Evolutionary conservation across 2,329 filamentous ascomycete genomes (phyloP).

Genomic region (Calcarisporium arbuscula): DNA sequence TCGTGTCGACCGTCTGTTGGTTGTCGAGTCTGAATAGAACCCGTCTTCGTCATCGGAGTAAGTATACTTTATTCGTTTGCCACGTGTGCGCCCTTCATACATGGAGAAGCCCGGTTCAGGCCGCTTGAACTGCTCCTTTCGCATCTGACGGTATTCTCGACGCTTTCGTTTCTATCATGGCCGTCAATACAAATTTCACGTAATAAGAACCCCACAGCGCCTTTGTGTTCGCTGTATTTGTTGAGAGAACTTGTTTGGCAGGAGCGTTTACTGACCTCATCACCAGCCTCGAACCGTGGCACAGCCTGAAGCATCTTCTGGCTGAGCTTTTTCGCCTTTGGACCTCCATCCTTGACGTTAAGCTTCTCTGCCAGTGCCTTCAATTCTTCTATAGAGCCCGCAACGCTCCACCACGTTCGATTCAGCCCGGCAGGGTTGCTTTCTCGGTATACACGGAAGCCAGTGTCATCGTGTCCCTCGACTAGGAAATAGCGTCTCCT

Average conservation of each 20-base stretch:
- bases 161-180: conserved; percentile 75
- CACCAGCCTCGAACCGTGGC: conserved; percentile 85
- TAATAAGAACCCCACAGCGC: no score
- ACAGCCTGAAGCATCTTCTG: conserved; percentile 74
- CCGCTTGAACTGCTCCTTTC: conserved; percentile 80
- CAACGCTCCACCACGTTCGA: conserved; percentile 86
- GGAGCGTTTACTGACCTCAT: conserved; percentile 74
- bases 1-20: conserved; percentile 60
- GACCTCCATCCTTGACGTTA: conserved; percentile 68
- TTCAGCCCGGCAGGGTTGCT: conserved; percentile 74
- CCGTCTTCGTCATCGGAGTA: conserved; percentile 85
- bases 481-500: conserved; percentile 91
- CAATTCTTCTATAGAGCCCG: conserved; percentile 83
- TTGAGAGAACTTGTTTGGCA: no score
- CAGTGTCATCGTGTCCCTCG: conserved; percentile 88
- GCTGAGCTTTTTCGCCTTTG: conserved; percentile 71
- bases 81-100: conserved; percentile 92
- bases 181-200: no score
- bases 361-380: conserved; percentile 70
- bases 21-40: conserved; percentile 56
- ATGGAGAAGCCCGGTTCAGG: conserved; percentile 86
- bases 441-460: conserved; percentile 90
- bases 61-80: conserved; percentile 94
- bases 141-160: conserved; percentile 81
- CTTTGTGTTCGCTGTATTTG: no score